Evolutionary conservation across 140 eudicot genomes (phyloP).

Genomic region (Anethum foeniculum): DNA sequence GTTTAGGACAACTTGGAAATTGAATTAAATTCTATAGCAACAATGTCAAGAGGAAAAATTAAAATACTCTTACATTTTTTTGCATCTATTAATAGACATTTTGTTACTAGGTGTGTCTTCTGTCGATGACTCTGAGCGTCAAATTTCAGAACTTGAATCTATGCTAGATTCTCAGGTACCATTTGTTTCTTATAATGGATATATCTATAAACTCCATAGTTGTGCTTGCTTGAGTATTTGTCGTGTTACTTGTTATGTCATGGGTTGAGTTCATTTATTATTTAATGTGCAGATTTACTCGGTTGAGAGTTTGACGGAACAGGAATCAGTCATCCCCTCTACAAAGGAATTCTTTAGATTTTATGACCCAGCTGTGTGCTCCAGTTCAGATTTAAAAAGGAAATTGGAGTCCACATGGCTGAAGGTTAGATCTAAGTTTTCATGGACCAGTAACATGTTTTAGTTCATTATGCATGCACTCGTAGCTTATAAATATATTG

Average conservation of each 20-base stretch:
- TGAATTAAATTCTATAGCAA: not conserved
- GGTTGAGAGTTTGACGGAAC: constrained; percentile 24
- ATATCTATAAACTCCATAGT: not conserved
- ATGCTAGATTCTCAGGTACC: constrained; percentile 71
- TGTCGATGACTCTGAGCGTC: constrained; percentile 35
- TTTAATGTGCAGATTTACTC: constrained; percentile 43
- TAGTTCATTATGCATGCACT: not conserved
- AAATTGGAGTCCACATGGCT: constrained; percentile 38
- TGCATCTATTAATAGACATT: constrained; percentile 9
- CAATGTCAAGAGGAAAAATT: not conserved
- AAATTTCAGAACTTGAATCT: constrained; percentile 50
- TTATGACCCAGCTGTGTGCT: constrained; percentile 35
- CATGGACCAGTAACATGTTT: not conserved
- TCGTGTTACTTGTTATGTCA: not conserved
- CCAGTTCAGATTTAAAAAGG: constrained; percentile 30
- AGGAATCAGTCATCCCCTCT: constrained; percentile 37
- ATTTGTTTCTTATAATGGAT: not conserved
- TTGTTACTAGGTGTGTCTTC: constrained; percentile 50
- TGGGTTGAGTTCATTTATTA: not conserved
- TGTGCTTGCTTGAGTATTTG: not conserved
- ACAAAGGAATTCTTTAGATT: constrained; percentile 29
- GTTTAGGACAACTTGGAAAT: not conserved
- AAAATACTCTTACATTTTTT: not conserved
- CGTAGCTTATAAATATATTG: not conserved
- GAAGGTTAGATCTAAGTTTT: constrained; percentile 32